These are phyloP conservation scores for Dendrobium huoshanense DNA, from an alignment of 106 monocot genomes.

Conservation along the genomic window DNA sequence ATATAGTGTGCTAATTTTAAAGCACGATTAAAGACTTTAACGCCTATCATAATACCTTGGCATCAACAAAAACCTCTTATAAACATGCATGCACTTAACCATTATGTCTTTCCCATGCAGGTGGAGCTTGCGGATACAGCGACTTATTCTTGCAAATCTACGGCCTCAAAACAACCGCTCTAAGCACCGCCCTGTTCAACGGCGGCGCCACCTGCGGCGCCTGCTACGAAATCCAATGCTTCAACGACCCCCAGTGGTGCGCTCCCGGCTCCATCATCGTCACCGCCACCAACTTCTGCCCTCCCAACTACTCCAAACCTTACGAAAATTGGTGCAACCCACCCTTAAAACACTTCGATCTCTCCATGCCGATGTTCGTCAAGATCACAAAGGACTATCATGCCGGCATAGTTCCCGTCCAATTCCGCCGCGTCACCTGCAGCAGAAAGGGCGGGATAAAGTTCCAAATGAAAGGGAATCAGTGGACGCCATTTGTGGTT, in stretches of 20 bases:
- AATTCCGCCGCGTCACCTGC: conserved; percentile 34
- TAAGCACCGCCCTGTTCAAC: conserved; percentile 46
- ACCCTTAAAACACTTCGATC: conserved; percentile 41
- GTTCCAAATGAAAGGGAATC: conserved; percentile 39
- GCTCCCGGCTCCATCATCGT: conserved; percentile 19
- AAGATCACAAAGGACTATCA: conserved; percentile 28
- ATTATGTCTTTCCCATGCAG: background rate
- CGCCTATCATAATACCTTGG: too few species aligned
- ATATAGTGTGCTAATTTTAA: too few species aligned
- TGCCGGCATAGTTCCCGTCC: conserved; percentile 37
- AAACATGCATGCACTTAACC: too few species aligned
- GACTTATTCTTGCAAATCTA: conserved; percentile 27
- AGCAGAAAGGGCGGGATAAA: conserved; percentile 35
- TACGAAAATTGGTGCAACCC: conserved; percentile 46
- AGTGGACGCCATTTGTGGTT: conserved; percentile 23
- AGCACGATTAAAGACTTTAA: too few species aligned
- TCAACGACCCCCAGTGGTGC: conserved; percentile 26
- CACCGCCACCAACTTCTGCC: conserved; percentile 58
- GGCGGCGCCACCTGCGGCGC: conserved; percentile 33
- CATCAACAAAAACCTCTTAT: too few species aligned
- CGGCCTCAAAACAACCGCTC: conserved; percentile 31
- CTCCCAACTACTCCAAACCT: conserved; percentile 22
- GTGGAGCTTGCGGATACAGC: conserved; percentile 36
- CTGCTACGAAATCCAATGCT: conserved; percentile 43
- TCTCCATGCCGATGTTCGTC: conserved; percentile 41